Evolutionary conservation across 2,329 filamentous ascomycete genomes (phyloP).

Genomic region (Cercospora berteroae): DNA sequence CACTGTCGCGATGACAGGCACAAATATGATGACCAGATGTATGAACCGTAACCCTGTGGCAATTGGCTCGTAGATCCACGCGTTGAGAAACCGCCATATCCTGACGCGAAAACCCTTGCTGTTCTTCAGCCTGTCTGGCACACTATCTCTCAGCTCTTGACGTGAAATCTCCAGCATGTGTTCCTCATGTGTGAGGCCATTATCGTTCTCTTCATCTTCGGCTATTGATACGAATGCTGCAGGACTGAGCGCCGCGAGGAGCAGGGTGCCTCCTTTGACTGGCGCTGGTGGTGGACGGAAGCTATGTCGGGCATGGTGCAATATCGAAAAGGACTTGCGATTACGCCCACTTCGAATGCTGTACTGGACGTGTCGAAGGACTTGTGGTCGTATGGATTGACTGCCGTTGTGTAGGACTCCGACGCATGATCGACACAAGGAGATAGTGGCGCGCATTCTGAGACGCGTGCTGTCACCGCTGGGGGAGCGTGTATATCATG

Average conservation of each 20-base stretch:
- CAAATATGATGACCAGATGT: slow-evolving; percentile 82
- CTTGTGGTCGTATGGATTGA: slow-evolving; percentile 30
- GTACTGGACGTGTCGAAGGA: slow-evolving; percentile 34
- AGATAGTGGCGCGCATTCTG: slow-evolving; percentile 32
- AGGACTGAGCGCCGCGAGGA: slow-evolving; percentile 52
- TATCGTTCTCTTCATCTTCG: slow-evolving; percentile 47
- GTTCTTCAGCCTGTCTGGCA: slow-evolving; percentile 61
- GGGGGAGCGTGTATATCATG: background rate
- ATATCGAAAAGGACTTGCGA: slow-evolving; percentile 28
- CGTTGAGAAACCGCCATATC: slow-evolving; percentile 66
- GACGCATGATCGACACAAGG: slow-evolving; percentile 31
- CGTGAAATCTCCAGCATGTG: slow-evolving; percentile 84
- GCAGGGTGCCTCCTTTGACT: slow-evolving; percentile 36
- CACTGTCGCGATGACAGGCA: slow-evolving; percentile 79
- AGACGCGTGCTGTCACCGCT: slow-evolving; percentile 17
- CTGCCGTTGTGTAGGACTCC: slow-evolving; percentile 21
- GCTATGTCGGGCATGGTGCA: slow-evolving; percentile 25
- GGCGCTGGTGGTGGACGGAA: slow-evolving; percentile 38
- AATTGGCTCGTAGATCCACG: slow-evolving; percentile 75
- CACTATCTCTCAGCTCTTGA: slow-evolving; percentile 69
- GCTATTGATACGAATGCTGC: slow-evolving; percentile 60
- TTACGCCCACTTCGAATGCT: slow-evolving; percentile 31
- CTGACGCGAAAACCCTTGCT: slow-evolving; percentile 58
- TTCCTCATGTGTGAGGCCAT: slow-evolving; percentile 69
- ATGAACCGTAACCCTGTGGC: slow-evolving; percentile 85